phyloP scores from a whole-genome alignment of 164 flowering plant genomes.

The Liriodendron chinense region DNA sequence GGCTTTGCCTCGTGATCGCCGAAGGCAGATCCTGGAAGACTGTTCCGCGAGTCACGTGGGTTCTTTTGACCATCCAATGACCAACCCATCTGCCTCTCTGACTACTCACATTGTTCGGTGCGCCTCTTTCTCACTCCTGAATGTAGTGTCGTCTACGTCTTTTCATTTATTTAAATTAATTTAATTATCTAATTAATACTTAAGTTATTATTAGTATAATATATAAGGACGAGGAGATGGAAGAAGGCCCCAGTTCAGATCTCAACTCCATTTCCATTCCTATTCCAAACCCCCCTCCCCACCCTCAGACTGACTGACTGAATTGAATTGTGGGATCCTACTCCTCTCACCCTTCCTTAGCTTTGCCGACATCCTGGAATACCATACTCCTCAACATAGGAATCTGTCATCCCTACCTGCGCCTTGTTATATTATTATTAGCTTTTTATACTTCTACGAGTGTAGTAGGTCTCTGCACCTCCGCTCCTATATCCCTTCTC shows the following conservation, averaged over 20 bases:
- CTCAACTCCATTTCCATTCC: no score
- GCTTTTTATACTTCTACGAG: no score
- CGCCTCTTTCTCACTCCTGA: conserved; percentile 10
- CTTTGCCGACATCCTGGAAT: neutral
- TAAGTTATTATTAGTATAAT: no score
- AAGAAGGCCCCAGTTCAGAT: no score
- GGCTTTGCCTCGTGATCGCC: conserved; percentile 75
- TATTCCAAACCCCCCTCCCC: neutral
- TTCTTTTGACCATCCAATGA: conserved; percentile 74
- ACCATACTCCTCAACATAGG: neutral
- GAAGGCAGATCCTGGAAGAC: conserved; percentile 76
- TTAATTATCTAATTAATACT: no score
- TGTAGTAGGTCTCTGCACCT: neutral
- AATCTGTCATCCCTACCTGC: no score
- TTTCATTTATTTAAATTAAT: no score
- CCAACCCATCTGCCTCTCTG: conserved; percentile 30
- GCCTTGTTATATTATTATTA: no score
- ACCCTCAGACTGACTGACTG: neutral
- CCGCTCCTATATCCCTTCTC: neutral
- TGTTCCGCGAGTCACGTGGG: conserved; percentile 92
- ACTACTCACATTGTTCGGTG: conserved; percentile 24
- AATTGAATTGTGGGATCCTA: neutral
- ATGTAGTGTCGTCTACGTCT: no score
- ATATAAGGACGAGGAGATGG: no score
- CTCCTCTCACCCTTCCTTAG: neutral